A percentile compares a stretch with the other conserved stretches of the same genome.
These are phyloP conservation scores for Geotrichum restrictum DNA, from an alignment of 1,139 yeast genomes.

Conservation along the genomic window DNA sequence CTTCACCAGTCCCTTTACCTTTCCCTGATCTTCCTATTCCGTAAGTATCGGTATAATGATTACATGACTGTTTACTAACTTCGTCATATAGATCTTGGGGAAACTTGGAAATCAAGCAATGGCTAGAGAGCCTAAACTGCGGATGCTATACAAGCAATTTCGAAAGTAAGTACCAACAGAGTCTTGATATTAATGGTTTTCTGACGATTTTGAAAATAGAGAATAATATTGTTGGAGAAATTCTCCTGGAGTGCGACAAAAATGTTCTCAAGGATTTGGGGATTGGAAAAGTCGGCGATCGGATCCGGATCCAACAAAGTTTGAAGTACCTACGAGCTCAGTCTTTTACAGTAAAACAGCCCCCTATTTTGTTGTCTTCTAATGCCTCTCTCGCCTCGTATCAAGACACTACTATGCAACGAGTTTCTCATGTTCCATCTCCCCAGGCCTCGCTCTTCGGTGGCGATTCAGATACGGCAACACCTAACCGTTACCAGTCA, in stretches of 20 bases:
- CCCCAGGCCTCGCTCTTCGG: neutral
- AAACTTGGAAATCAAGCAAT: conserved; percentile 31
- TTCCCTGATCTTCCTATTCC: conserved; percentile 8
- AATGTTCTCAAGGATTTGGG: conserved; percentile 71
- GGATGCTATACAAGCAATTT: conserved; percentile 28
- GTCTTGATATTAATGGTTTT: neutral
- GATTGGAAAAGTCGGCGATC: conserved; percentile 70
- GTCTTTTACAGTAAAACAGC: conserved; percentile 12
- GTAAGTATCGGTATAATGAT: too few relatives aligned
- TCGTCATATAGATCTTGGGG: conserved; percentile 3
- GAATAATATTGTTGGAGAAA: conserved; percentile 56
- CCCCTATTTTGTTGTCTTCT: too few relatives aligned
- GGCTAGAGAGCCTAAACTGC: conserved; percentile 34
- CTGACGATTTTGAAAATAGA: conserved; percentile 26
- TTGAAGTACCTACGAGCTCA: conserved; percentile 29
- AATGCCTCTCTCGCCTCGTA: too few relatives aligned
- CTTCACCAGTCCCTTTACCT: conserved; percentile 14
- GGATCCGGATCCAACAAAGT: conserved; percentile 61
- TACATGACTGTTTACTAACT: conserved; percentile 32
- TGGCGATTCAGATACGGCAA: too few relatives aligned
- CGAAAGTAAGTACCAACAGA: conserved; percentile 21
- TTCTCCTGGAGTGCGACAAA: conserved; percentile 62
- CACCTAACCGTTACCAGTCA: too few relatives aligned
- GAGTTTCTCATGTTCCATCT: neutral
- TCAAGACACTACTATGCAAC: too few relatives aligned